Conservation (phyloP, 1,139 yeast genomes). For the Debaryomyces udenii region DNA sequence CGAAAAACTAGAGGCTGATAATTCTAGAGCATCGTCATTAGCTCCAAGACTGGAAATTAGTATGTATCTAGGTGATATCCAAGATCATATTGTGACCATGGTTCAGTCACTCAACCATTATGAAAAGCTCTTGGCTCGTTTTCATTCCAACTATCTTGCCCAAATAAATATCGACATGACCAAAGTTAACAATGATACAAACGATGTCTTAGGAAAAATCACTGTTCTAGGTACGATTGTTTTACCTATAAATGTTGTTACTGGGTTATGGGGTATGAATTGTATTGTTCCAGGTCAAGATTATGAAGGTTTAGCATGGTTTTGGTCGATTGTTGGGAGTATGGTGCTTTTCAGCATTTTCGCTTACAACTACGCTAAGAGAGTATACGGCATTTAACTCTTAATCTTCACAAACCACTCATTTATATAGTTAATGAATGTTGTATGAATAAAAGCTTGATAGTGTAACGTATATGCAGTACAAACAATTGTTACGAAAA, state of each 20-base stretch:
- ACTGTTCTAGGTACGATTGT: slow-evolving; percentile 94
- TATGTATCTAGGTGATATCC: slow-evolving; percentile 81
- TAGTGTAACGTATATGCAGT: no score
- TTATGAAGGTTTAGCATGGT: slow-evolving; percentile 75
- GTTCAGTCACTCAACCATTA: slow-evolving; percentile 91
- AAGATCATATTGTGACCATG: slow-evolving; percentile 95
- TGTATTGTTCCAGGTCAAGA: slow-evolving; percentile 94
- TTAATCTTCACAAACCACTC: no score
- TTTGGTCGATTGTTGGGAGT: slow-evolving; percentile 49
- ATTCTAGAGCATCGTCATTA: slow-evolving; percentile 17
- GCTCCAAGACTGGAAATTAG: slow-evolving; percentile 66
- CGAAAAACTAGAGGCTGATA: slow-evolving; percentile 44
- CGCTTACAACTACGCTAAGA: slow-evolving; percentile 47
- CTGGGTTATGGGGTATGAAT: slow-evolving; percentile 99
- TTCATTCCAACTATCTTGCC: slow-evolving; percentile 93
- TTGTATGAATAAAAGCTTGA: no score
- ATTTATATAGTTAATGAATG: no score
- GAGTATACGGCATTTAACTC: slow-evolving; percentile 42
- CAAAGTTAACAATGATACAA: slow-evolving; percentile 94
- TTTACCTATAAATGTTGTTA: slow-evolving; percentile 88
- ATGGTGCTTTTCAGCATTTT: slow-evolving; percentile 41
- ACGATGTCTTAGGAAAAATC: slow-evolving; percentile 91
- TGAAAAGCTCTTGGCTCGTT: slow-evolving; percentile 88
- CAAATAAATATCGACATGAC: slow-evolving; percentile 98
- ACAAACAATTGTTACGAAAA: no score